These are phyloP conservation scores for Solanum chmielewskii DNA, from an alignment of 257 asterid species.

Conservation along the genomic window DNA sequence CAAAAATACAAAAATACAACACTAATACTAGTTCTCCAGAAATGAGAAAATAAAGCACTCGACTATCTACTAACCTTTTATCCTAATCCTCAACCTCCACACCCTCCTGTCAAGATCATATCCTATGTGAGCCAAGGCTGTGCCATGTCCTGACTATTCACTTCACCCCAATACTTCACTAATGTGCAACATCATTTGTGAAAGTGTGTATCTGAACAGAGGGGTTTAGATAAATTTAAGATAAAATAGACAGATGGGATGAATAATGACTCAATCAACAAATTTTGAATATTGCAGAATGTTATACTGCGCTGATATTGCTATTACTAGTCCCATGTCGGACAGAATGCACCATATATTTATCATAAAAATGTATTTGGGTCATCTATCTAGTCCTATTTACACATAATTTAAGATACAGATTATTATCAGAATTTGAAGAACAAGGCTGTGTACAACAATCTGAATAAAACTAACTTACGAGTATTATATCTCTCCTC, in stretches of 20 bases:
- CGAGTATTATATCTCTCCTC: neutral
- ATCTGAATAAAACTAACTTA: neutral
- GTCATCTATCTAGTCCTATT: neutral
- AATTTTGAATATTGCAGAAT: neutral
- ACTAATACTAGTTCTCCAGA: neutral
- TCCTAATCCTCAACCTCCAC: neutral
- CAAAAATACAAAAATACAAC: neutral
- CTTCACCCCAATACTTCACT: neutral
- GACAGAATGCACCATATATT: neutral
- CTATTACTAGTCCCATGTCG: neutral
- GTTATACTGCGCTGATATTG: neutral
- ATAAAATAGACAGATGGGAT: neutral
- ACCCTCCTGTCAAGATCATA: neutral
- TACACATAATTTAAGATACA: neutral
- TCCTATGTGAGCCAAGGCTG: neutral
- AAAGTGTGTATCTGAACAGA: neutral
- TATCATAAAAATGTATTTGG: neutral
- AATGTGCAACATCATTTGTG: neutral
- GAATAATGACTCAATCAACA: neutral
- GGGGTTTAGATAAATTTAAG: neutral
- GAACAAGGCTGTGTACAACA: neutral
- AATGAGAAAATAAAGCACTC: neutral
- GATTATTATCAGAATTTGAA: neutral
- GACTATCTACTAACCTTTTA: neutral
- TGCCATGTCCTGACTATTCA: neutral